Base-by-base conservation (phyloP, 2,329 filamentous ascomycete species). In the Trichoderma endophyticum region DNA sequence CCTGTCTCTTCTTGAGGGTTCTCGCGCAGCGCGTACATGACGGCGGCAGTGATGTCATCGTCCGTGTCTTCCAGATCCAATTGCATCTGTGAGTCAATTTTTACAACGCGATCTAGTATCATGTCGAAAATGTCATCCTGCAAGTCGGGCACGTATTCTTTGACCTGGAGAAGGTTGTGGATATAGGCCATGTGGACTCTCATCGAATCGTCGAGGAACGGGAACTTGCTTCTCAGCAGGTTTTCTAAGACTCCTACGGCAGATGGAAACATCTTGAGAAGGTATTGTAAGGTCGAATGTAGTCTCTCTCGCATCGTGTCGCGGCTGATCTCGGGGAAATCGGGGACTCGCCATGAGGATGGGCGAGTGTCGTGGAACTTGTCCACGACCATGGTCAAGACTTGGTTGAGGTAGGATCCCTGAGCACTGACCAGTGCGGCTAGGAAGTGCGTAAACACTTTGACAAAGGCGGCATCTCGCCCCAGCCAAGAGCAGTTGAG, bases 61-160 rank as follows among this genome's bases (percentile, higher is more conserved):
- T 98, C 95, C 73, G 97, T 84, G 76, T 98, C 95, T 74, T 98
- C 94, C 77, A 98, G 85, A 77, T 98, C 95, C 64, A 95, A 89
- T 81, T 98, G 95, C 81, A 98, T 96, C 79, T 98, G 93, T 1
- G 97, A 94, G 79, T 99, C 96, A 72, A 98, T 93, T 82, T 96
- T 96, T 77, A 98, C 93, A 8, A 98, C 86, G 74, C 93, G 91
- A 76, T 95, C 92, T 56, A 94, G 92, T 62, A 98, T 92, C 14
- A 97, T 84, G 71, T 94, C 91, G 74, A 97, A 87, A 28, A 98
- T 90, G 73, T 97, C 93, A 8, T 92, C 89, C 73, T 91, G 91
- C 43, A 98, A 83, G 72, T 93, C 91, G 0, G 93, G 91, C 1
- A 92, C 89, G 78, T 97, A 97, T 63, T 90, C 86, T 68, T 92